These are phyloP conservation scores for Binderoboletus segoi DNA, from an alignment of 1,284 basidiomycete genomes.

Conservation along the genomic window DNA sequence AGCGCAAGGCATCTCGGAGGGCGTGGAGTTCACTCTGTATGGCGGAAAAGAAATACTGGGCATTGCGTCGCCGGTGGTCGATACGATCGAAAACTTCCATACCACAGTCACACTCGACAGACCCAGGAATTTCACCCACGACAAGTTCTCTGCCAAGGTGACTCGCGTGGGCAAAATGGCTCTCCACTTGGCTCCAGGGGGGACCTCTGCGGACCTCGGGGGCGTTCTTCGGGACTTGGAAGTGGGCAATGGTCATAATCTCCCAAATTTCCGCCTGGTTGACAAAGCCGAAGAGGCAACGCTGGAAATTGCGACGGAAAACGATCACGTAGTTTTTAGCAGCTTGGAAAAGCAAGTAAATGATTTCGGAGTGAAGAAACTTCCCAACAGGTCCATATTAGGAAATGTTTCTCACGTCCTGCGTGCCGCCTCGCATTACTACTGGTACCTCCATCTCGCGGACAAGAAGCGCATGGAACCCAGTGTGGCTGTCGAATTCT, in stretches of 20 bases:
- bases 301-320: conserved; percentile 3
- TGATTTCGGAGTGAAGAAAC: conserved; percentile 6
- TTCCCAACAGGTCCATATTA: neutral
- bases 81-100: conserved; percentile 14
- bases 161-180: neutral
- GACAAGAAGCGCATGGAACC: neutral
- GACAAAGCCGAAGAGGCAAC: neutral
- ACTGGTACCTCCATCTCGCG: conserved; percentile 15
- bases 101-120: conserved; percentile 2
- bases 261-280: neutral
- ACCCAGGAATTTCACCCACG: neutral
- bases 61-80: neutral
- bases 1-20: conserved; percentile 14
- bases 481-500: conserved; percentile 16
- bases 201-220: neutral
- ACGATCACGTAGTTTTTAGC: conserved; percentile 1
- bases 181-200: neutral
- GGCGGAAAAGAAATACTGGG: neutral
- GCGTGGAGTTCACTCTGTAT: conserved; percentile 15
- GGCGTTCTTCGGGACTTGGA: neutral
- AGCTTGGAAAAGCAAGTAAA: conserved; percentile 9
- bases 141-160: neutral
- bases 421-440: conserved; percentile 14
- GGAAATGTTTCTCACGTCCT: neutral
- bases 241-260: too few species aligned